A percentile compares a stretch with the other conserved stretches of the same genome.
Conservation (phyloP, 2,329 filamentous ascomycete genomes). For the Claviceps digitariae region DNA sequence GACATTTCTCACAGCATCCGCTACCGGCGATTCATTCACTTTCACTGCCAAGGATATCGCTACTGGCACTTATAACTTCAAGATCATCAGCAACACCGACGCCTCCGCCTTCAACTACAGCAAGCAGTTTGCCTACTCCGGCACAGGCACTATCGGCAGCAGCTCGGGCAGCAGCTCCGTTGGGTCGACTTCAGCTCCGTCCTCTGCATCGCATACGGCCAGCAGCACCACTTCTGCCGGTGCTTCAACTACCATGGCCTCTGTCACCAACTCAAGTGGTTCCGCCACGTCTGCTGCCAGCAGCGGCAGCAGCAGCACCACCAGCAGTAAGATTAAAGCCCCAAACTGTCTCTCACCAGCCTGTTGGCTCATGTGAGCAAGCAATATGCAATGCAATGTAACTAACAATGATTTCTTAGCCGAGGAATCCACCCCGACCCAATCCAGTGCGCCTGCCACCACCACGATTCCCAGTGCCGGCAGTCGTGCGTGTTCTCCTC, state of each 20-base stretch:
- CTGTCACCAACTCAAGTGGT: constrained; percentile 2
- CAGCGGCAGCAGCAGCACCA: too few species aligned
- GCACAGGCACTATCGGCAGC: constrained; percentile 9
- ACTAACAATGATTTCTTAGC: constrained; percentile 1
- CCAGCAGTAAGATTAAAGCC: constrained; percentile 5
- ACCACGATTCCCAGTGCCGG: constrained; percentile 18
- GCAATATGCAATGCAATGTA: background rate
- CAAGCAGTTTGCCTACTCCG: constrained; percentile 17
- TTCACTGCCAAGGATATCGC: constrained; percentile 16
- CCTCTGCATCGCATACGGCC: background rate
- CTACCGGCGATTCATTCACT: constrained; percentile 13
- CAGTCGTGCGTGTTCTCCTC: constrained; percentile 16
- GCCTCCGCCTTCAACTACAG: constrained; percentile 18
- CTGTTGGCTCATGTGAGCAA: too few species aligned
- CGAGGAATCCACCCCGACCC: background rate
- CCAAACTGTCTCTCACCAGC: too few species aligned
- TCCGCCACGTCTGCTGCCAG: constrained; percentile 4
- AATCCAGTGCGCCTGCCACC: constrained; percentile 2
- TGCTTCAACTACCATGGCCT: background rate
- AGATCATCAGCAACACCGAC: constrained; percentile 17
- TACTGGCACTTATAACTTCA: constrained; percentile 21
- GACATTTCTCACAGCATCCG: constrained; percentile 7
- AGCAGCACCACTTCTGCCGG: constrained; percentile 5
- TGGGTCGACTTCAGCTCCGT: constrained; percentile 3
- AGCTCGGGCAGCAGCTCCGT: background rate